These are phyloP conservation scores for Gracilaria domingensis DNA, from an alignment of 23 red algal genomes.

Conservation along the genomic window DNA sequence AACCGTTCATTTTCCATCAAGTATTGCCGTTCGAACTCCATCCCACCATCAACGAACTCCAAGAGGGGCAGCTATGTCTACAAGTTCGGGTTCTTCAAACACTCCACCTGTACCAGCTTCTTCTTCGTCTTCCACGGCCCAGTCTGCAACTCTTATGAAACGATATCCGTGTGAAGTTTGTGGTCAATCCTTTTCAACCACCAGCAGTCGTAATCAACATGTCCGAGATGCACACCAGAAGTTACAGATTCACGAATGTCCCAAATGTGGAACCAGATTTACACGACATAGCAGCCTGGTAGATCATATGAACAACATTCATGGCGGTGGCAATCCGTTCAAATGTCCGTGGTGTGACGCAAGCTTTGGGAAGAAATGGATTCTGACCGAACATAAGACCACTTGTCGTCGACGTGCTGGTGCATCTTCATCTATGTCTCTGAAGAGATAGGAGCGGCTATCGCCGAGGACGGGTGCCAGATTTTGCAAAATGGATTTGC, in stretches of 20 bases:
- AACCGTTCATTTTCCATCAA: neutral
- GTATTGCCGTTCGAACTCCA: neutral
- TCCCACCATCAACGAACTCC: neutral
- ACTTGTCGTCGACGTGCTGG: neutral
- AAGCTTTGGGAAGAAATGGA: conserved; percentile 19
- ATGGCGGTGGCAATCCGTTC: conserved; percentile 23
- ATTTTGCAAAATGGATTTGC: neutral
- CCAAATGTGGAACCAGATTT: conserved; percentile 8
- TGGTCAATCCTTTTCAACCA: conserved; percentile 10
- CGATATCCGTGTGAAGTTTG: conserved; percentile 19
- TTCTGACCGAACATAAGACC: neutral
- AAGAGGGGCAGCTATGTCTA: neutral
- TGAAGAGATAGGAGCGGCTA: neutral
- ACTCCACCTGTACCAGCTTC: neutral
- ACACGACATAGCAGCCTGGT: conserved; percentile 18
- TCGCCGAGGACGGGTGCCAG: no score
- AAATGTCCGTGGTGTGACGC: conserved; percentile 25
- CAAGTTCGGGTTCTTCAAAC: neutral
- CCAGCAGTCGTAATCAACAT: conserved; percentile 10
- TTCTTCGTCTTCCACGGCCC: neutral
- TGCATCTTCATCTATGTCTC: neutral
- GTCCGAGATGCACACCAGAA: neutral
- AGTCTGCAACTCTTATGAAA: conserved; percentile 10
- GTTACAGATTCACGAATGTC: conserved; percentile 11
- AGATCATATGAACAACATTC: conserved; percentile 30